These are phyloP conservation scores for Monosporozyma servazzii DNA, from an alignment of 805 yeast species.

Conservation along the genomic window DNA sequence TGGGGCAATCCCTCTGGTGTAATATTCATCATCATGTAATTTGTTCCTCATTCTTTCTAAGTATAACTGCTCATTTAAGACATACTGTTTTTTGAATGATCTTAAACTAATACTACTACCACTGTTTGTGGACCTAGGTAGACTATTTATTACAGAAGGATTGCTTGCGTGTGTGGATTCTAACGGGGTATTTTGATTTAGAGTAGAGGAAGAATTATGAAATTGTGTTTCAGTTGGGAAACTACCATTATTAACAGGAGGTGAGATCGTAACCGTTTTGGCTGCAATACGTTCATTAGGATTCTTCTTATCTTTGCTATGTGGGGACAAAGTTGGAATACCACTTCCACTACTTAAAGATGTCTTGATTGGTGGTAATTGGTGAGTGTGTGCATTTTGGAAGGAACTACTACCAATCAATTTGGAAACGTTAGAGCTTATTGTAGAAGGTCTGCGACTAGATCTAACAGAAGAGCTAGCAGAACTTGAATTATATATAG, in stretches of 20 bases:
- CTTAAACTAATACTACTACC: constrained; percentile 3
- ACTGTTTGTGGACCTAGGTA: neutral
- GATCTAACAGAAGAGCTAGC: constrained; percentile 31
- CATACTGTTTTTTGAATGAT: constrained; percentile 24
- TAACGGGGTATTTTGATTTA: neutral
- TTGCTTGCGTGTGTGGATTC: neutral
- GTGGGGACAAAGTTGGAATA: neutral
- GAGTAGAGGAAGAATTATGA: neutral
- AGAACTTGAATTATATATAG: constrained; percentile 25
- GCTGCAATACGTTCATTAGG: neutral
- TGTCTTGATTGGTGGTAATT: constrained; percentile 2
- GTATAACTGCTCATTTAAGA: constrained; percentile 57
- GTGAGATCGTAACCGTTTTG: constrained; percentile 2
- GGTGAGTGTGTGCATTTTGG: neutral
- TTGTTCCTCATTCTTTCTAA: constrained; percentile 54
- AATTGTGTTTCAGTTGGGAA: neutral
- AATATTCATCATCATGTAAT: constrained; percentile 53
- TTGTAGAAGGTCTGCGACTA: constrained; percentile 7
- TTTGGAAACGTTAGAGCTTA: constrained; percentile 1
- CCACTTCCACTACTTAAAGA: constrained; percentile 2
- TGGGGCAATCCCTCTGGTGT: constrained; percentile 53
- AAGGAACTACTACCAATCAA: neutral
- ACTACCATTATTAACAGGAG: neutral
- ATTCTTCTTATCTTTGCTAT: neutral
- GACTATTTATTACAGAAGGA: neutral